Evolutionary conservation across 129 eudicot genomes (phyloP).

Genomic region (Helichrysum umbraculigerum): DNA sequence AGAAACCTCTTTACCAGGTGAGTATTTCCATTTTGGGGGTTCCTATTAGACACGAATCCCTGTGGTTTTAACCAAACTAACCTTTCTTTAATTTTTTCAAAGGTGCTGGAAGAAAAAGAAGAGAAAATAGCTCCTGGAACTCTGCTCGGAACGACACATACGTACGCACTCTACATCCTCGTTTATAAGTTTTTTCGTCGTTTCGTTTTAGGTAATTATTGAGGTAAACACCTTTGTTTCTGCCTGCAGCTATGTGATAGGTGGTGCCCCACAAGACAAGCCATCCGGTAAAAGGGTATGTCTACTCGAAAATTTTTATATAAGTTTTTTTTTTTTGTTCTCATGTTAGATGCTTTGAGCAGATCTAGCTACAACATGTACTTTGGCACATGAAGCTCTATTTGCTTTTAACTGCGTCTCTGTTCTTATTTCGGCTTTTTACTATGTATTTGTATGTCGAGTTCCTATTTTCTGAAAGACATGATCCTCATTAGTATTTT

Average conservation of each 20-base stretch:
- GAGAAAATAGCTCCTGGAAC: constrained; percentile 95
- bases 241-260: constrained; percentile 67
- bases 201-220: not conserved
- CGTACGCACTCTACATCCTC: constrained; percentile 44
- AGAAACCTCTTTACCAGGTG: constrained; percentile 94
- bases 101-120: constrained; percentile 99
- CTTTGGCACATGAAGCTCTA: not conserved
- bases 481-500: not conserved
- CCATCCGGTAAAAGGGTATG: constrained; percentile 89
- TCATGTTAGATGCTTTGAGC: not conserved
- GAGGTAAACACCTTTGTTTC: not conserved
- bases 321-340: not conserved
- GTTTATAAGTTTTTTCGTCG: not conserved
- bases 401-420: not conserved
- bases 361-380: not conserved
- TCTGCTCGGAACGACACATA: constrained; percentile 77
- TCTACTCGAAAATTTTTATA: not conserved
- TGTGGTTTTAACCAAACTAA: not conserved
- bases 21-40: not conserved
- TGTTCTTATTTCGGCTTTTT: not conserved
- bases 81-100: not conserved
- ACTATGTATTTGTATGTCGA: not conserved
- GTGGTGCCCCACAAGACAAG: constrained; percentile 85
- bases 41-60: not conserved
- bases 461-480: not conserved